Conservation (phyloP, 2,329 filamentous ascomycete genomes). For the Mycosphaerella sp. region DNA sequence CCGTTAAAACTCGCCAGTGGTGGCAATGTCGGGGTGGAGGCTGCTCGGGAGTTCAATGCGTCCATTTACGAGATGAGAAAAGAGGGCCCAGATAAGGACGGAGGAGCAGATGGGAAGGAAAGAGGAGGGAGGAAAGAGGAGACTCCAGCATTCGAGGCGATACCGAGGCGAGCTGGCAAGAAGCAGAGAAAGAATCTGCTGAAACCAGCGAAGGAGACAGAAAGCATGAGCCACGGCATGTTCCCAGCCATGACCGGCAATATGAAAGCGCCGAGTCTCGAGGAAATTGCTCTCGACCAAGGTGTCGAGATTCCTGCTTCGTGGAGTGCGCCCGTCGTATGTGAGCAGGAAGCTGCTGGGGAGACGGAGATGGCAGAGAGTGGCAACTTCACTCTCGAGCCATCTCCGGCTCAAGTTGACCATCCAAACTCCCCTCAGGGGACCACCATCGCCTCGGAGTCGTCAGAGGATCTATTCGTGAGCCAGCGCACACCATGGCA, state of each 20-base stretch:
- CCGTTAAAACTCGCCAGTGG: neutral
- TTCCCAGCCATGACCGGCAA: neutral
- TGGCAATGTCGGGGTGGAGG: neutral
- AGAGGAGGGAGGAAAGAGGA: too few species aligned
- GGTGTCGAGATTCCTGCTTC: too few species aligned
- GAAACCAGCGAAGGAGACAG: too few species aligned
- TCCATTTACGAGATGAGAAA: neutral
- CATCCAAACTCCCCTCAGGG: neutral
- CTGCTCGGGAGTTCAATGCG: neutral
- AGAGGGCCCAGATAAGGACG: neutral
- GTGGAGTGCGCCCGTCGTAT: too few species aligned
- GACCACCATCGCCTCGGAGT: neutral
- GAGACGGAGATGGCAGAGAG: too few species aligned
- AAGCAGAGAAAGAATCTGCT: too few species aligned
- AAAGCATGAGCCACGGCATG: too few species aligned
- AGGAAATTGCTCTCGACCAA: neutral
- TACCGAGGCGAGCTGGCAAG: neutral
- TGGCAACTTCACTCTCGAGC: neutral
- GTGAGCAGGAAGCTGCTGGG: too few species aligned
- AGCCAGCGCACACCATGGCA: neutral
- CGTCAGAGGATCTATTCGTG: constrained; percentile 1
- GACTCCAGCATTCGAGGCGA: neutral
- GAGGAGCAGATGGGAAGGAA: too few species aligned
- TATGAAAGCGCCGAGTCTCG: neutral
- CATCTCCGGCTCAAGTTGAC: neutral